Evolutionary conservation across 805 yeast species (phyloP), one percentile per base, ranked within the genome.

Genomic region (Ogataea neopini): DNA sequence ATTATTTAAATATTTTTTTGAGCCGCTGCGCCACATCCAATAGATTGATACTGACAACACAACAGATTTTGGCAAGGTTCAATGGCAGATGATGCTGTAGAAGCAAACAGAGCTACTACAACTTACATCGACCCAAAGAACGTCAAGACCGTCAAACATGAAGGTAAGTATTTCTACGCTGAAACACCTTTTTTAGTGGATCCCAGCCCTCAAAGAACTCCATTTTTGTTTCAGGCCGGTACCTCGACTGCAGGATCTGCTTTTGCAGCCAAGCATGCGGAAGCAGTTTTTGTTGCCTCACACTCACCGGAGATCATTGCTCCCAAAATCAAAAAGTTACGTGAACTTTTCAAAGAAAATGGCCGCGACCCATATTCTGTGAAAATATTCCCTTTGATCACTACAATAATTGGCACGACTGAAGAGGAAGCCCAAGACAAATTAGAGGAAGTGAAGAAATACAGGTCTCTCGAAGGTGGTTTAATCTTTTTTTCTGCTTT

Each of bases 51-150:
- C 46, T 43, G 35, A 43, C 40, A 25, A 8, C 4, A 22, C n/a
- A 26, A 3, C 8, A 37, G 58, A 33, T 54, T 64, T 28, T 56
- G 63, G 39, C 53, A 62, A 26, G 59, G 64, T 14, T 60, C 66
- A 1, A 61, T 66, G 64, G 53, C 62, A 14, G 68, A 64, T 36
- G 67, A 63, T 47, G 70, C 67, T 39, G 61, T 62, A 30, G 63
- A 49, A 11, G 48, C 50, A 25, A 62, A 64, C 41, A 50, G 52
- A 28, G 54, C 56, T 30, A 57, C 54, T 1, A 72, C 71, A 2
- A 56, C 69, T 2, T 69, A 63, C 47, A 41, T 46, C 10, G 36
- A 49, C 38, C 52, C 64, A 4, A 56, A 56, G 8, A 52, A 57
- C 42, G 56, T 64, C 28, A 56, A 65, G 35, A 55, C 56, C 40